Conservation (phyloP, 306 rosid genomes). For the peach (Prunus persica) region DNA sequence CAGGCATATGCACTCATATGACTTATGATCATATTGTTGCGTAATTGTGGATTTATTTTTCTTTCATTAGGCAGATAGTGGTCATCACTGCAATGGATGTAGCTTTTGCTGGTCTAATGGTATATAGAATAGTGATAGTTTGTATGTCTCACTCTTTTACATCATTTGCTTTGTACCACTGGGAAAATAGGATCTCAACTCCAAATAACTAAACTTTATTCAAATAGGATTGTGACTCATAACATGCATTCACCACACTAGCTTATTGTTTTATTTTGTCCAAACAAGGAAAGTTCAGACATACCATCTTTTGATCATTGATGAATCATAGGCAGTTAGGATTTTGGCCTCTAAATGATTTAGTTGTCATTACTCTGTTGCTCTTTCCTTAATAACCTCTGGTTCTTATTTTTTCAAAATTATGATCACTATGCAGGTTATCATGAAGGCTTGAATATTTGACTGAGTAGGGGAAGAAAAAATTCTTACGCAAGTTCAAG, state of each 20-base stretch:
- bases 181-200: no score
- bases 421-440: constrained; percentile 35
- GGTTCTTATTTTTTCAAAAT: neutral
- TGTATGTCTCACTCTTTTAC: no score
- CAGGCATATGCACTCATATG: neutral
- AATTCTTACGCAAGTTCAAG: constrained; percentile 27
- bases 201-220: no score
- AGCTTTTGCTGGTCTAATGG: no score
- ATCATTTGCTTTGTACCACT: no score
- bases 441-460: constrained; percentile 70
- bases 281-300: neutral
- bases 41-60: constrained; percentile 11
- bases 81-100: neutral
- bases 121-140: no score
- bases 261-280: no score
- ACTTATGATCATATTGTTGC: constrained; percentile 4
- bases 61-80: neutral
- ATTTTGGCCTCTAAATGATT: neutral
- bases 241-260: no score
- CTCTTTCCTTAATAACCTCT: neutral
- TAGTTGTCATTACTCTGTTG: neutral
- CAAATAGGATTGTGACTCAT: no score
- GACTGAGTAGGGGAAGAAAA: constrained; percentile 55
- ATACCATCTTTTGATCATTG: neutral
- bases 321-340: neutral